A percentile compares a stretch with the other conserved stretches of the same genome.
Conservation (phyloP, 2,329 filamentous ascomycete genomes). For the Didymella glomerata region DNA sequence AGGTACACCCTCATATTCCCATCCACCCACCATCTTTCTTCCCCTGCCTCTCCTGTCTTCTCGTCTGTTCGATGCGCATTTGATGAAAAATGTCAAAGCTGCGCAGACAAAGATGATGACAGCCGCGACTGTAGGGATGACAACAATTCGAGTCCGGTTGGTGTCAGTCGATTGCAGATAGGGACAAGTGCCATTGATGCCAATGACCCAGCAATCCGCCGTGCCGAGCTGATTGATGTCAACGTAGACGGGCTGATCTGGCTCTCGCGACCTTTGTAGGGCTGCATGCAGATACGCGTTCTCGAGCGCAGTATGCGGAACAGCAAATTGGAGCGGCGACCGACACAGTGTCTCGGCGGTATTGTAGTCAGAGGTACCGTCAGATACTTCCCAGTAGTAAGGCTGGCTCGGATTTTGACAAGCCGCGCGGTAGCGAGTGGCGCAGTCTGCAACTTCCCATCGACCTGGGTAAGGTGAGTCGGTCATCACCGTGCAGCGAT, state of each 20-base stretch:
- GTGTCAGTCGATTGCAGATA: slow-evolving; percentile 59
- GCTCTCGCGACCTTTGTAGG: slow-evolving; percentile 23
- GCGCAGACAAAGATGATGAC: slow-evolving; percentile 70
- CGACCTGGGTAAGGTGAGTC: slow-evolving; percentile 57
- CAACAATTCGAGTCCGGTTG: slow-evolving; percentile 58
- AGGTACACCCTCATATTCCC: slow-evolving; percentile 75
- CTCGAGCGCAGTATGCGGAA: slow-evolving; percentile 69
- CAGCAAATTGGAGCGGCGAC: slow-evolving; percentile 59
- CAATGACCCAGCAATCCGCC: slow-evolving; percentile 67
- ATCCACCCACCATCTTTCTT: slow-evolving; percentile 60
- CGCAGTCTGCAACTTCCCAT: slow-evolving; percentile 68
- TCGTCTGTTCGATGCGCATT: slow-evolving; percentile 68
- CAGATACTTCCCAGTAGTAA: slow-evolving; percentile 66
- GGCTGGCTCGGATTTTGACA: slow-evolving; percentile 65
- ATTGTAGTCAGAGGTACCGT: slow-evolving; percentile 53
- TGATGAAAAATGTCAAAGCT: slow-evolving; percentile 68
- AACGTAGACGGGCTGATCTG: slow-evolving; percentile 58
- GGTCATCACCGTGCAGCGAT: slow-evolving; percentile 66
- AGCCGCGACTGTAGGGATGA: slow-evolving; percentile 69
- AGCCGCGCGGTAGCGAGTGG: slow-evolving; percentile 59
- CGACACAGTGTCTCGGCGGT: slow-evolving; percentile 59
- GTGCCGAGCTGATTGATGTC: slow-evolving; percentile 68
- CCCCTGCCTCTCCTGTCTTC: slow-evolving; percentile 61
- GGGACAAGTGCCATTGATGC: slow-evolving; percentile 65
- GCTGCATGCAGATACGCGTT: slow-evolving; percentile 64